Evolutionary conservation across 306 rosid genomes (phyloP).

Genomic region (Cucumis sativus): DNA sequence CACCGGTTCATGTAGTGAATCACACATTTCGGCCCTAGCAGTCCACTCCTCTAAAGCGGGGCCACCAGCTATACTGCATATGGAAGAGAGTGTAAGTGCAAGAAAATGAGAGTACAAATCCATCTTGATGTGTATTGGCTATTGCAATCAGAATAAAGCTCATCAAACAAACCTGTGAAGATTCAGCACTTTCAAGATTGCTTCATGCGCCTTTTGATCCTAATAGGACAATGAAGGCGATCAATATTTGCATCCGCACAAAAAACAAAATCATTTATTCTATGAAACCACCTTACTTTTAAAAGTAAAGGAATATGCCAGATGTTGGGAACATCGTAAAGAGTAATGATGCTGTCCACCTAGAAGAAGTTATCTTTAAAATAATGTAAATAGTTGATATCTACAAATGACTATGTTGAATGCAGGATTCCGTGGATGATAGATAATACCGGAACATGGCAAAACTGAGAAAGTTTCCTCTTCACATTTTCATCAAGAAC

Average conservation of each 20-base stretch:
- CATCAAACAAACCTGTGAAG: conserved; percentile 27
- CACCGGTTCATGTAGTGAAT: conserved; percentile 31
- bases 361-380: conserved; percentile 21
- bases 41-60: conserved; percentile 36
- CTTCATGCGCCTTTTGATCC: conserved; percentile 42
- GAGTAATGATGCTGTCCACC: conserved; percentile 65
- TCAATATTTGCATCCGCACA: background rate
- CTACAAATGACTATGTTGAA: background rate
- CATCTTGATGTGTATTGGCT: background rate
- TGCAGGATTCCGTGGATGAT: background rate
- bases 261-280: background rate
- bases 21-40: conserved; percentile 23
- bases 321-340: conserved; percentile 89
- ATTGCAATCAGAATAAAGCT: background rate
- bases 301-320: conserved; percentile 91
- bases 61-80: conserved; percentile 20
- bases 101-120: background rate
- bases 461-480: conserved; percentile 77
- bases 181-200: conserved; percentile 30
- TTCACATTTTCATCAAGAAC: conserved; percentile 62
- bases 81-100: conserved; percentile 2
- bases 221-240: conserved; percentile 4
- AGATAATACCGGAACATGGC: conserved; percentile 75
- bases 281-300: conserved; percentile 37
- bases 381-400: background rate